Percentiles rank a stretch among this genome's conserved stretches.
Evolutionary conservation across 768 basidiomycete genomes (phyloP).

Genomic region (Boletellus sp.): DNA sequence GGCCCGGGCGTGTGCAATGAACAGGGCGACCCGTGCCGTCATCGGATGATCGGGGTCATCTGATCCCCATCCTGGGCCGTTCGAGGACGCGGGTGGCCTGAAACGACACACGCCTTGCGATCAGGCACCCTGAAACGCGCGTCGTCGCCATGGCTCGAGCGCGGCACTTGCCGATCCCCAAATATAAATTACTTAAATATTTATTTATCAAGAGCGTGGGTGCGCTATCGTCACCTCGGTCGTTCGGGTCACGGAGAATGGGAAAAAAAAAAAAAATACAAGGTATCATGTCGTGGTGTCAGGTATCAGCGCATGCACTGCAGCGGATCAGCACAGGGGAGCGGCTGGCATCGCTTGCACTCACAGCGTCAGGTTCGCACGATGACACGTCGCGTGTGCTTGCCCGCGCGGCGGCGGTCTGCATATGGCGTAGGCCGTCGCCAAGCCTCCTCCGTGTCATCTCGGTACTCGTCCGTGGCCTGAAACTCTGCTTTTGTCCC

Average conservation of each 20-base stretch:
- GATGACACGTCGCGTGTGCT: conserved; percentile 73
- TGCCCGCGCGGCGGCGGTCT: conserved; percentile 73
- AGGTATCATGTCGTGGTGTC: no score
- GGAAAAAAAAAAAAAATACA: conserved; percentile 14
- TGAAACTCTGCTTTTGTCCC: conserved; percentile 29
- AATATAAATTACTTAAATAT: conserved; percentile 8
- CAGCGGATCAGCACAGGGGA: no score
- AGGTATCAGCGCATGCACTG: no score
- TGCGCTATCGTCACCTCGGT: conserved; percentile 3
- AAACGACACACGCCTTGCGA: no score
- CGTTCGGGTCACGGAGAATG: not conserved
- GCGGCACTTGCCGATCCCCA: conserved; percentile 23
- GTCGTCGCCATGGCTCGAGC: no score
- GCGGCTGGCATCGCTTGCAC: not conserved
- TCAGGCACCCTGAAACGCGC: no score
- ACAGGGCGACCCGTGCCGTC: no score
- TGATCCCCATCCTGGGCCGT: no score
- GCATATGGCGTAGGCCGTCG: conserved; percentile 67
- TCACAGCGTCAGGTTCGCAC: conserved; percentile 36
- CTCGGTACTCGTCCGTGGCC: conserved; percentile 45
- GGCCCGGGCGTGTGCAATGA: no score
- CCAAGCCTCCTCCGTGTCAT: conserved; percentile 70
- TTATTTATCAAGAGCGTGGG: not conserved
- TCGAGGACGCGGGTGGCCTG: no score
- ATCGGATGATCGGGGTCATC: no score